Evolutionary conservation across 2,329 filamentous ascomycete genomes (phyloP).

Genomic region (Cercospora canescens): DNA sequence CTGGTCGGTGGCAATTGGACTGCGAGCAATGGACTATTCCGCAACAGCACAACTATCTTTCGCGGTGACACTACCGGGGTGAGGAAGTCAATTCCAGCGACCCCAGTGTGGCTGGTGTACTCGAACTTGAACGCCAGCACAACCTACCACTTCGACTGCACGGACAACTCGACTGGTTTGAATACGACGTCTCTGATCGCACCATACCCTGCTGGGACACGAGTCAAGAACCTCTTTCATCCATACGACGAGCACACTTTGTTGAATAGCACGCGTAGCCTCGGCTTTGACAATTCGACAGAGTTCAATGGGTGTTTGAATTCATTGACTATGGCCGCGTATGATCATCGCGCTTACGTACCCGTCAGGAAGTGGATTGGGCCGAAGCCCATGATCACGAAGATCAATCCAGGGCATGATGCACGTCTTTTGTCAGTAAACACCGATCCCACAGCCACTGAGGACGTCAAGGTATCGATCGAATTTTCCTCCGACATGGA

Average conservation of each 20-base stretch:
- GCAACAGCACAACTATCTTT: too few relatives aligned
- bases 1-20: conserved; percentile 42
- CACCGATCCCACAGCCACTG: conserved; percentile 34
- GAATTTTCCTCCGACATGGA: conserved; percentile 62
- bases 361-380: conserved; percentile 51
- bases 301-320: conserved; percentile 58
- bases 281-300: conserved; percentile 50
- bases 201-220: conserved; percentile 56
- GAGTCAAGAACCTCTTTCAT: conserved; percentile 64
- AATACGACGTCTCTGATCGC: too few relatives aligned
- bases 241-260: conserved; percentile 59
- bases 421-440: conserved; percentile 53
- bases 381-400: conserved; percentile 60
- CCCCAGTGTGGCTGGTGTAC: conserved; percentile 55
- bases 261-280: conserved; percentile 45
- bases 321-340: conserved; percentile 54
- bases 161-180: conserved; percentile 52
- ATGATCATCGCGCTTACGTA: conserved; percentile 62
- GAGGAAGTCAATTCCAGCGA: too few relatives aligned
- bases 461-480: conserved; percentile 49
- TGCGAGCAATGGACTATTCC: conserved; percentile 48
- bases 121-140: conserved; percentile 51
- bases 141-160: conserved; percentile 60
- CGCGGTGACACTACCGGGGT: too few relatives aligned
- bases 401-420: conserved; percentile 63